phyloP scores from a whole-genome alignment of 768 basidiomycete species.

The Amanita phalloides region DNA sequence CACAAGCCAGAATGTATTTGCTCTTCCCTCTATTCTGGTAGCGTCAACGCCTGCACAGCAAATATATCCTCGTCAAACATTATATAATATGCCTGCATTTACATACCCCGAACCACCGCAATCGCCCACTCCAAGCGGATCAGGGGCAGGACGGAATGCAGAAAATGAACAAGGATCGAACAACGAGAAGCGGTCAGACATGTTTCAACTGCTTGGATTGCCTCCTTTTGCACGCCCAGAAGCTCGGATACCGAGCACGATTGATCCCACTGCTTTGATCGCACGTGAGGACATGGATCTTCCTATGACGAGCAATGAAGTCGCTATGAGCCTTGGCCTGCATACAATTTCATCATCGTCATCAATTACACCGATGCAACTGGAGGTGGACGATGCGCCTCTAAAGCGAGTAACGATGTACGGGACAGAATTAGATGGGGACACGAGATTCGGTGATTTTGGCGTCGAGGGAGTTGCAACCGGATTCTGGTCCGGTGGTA shows the following conservation, averaged over 20 bases:
- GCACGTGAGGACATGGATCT: constrained; percentile 16
- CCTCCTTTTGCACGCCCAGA: constrained; percentile 28
- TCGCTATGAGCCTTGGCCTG: constrained; percentile 33
- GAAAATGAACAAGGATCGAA: background rate
- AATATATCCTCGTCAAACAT: constrained; percentile 16
- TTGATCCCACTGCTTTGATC: constrained; percentile 30
- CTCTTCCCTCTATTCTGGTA: constrained; percentile 40
- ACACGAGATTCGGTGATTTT: constrained; percentile 81
- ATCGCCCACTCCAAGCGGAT: constrained; percentile 42
- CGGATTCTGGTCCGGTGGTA: constrained; percentile 51
- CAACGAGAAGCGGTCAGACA: constrained; percentile 28
- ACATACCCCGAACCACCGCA: constrained; percentile 47
- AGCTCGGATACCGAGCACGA: constrained; percentile 23
- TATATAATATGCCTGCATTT: constrained; percentile 24
- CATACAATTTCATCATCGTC: constrained; percentile 22
- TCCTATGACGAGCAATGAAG: constrained; percentile 29
- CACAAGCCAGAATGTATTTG: constrained; percentile 47
- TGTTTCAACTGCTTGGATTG: constrained; percentile 35
- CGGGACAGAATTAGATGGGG: constrained; percentile 71
- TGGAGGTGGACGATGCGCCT: constrained; percentile 18
- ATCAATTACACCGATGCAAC: constrained; percentile 11
- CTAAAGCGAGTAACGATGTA: constrained; percentile 67
- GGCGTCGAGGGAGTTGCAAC: constrained; percentile 70
- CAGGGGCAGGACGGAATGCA: constrained; percentile 10
- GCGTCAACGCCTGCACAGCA: constrained; percentile 40